These are phyloP conservation scores for Pisolithus thermaeus DNA, from an alignment of 1,284 basidiomycete species.

Conservation along the genomic window DNA sequence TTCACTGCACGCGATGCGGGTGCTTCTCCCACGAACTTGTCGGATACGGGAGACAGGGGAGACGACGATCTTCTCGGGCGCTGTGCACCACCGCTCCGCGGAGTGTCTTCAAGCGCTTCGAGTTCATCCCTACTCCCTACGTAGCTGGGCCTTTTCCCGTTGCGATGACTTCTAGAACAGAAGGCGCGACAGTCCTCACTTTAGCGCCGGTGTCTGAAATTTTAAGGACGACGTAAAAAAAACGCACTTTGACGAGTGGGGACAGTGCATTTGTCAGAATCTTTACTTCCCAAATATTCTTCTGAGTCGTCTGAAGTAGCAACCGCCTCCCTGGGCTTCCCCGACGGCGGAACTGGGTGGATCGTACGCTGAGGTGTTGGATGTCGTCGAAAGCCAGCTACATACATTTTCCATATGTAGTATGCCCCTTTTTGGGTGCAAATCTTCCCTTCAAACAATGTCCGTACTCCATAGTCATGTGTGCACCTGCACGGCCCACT, in stretches of 20 bases:
- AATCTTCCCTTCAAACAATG: too few relatives aligned
- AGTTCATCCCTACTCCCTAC: conserved; percentile 6
- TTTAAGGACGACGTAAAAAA: neutral
- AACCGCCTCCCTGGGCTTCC: neutral
- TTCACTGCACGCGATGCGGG: conserved; percentile 11
- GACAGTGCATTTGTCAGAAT: conserved; percentile 9
- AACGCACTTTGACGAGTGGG: conserved; percentile 18
- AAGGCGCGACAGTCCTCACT: neutral
- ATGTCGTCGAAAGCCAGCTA: neutral
- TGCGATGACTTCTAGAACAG: conserved; percentile 3
- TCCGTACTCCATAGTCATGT: too few relatives aligned
- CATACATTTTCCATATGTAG: too few relatives aligned
- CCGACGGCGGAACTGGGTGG: neutral
- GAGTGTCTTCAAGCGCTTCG: neutral
- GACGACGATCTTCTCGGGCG: conserved; percentile 17
- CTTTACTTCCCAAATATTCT: neutral
- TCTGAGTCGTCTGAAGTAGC: neutral
- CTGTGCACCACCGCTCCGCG: neutral
- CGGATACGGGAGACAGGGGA: conserved; percentile 25
- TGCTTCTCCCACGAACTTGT: conserved; percentile 1
- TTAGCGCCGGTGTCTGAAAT: neutral
- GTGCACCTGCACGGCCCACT: too few relatives aligned
- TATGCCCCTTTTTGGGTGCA: too few relatives aligned
- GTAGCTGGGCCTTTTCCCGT: conserved; percentile 21
- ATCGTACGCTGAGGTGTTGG: neutral